Conservation (phyloP, 495 filamentous ascomycete genomes). For the Aspergillus indologenus region DNA sequence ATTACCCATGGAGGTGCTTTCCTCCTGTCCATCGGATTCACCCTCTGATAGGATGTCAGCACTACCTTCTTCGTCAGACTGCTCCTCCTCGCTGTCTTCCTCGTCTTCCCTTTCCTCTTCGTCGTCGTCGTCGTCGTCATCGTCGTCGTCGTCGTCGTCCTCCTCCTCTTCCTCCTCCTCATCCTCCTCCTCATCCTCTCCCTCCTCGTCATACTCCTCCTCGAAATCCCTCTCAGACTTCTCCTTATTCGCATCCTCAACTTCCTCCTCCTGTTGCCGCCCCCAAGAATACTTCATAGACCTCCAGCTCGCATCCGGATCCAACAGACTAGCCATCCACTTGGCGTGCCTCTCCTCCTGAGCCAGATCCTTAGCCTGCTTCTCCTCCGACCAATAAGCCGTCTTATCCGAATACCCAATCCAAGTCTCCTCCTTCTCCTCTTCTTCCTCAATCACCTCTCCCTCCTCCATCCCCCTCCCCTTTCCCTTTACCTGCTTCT, state of each 20-base stretch:
- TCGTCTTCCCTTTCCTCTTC: not conserved
- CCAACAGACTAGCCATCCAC: not conserved
- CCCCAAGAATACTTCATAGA: slow-evolving; percentile 2
- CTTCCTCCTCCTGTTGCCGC: not conserved
- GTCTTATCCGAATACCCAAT: not conserved
- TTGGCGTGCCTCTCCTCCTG: not conserved
- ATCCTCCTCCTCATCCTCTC: not conserved
- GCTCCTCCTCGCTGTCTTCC: not conserved
- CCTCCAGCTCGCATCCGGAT: not conserved
- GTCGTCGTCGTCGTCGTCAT: not conserved
- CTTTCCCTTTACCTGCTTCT: slow-evolving; percentile 4
- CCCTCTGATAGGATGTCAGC: not conserved
- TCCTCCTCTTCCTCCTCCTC: not conserved
- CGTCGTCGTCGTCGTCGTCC: not conserved
- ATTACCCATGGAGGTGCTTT: not conserved
- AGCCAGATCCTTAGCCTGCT: not conserved
- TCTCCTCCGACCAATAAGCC: not conserved
- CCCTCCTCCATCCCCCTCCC: slow-evolving; percentile 7
- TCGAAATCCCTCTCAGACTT: slow-evolving; percentile 6
- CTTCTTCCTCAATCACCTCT: slow-evolving; percentile 4
- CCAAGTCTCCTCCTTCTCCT: slow-evolving; percentile 3
- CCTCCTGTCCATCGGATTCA: not conserved
- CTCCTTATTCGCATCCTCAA: too few relatives aligned
- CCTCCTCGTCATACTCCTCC: not conserved
- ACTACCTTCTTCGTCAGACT: not conserved